phyloP scores from a whole-genome alignment of 371 early-diverging fungal species.

The Smittium mucronatum region DNA sequence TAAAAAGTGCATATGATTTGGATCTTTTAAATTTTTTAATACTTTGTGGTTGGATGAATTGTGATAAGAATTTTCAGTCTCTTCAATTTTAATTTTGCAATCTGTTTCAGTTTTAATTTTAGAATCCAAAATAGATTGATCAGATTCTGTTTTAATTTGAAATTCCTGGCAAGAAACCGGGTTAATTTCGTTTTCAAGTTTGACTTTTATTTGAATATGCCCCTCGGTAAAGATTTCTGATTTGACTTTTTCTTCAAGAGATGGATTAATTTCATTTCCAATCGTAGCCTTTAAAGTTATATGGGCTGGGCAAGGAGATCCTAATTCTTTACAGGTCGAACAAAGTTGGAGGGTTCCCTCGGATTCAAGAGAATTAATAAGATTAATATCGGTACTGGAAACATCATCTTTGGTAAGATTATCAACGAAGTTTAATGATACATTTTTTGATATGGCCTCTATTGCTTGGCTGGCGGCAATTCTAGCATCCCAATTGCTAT shows the following conservation, averaged over 20 bases:
- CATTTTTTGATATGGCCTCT: slow-evolving; percentile 77
- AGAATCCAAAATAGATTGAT: neutral
- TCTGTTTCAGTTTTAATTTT: neutral
- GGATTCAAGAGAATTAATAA: slow-evolving; percentile 24
- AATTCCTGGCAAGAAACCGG: neutral
- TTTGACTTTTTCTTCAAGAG: neutral
- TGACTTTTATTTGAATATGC: neutral
- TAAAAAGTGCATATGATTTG: slow-evolving; percentile 31
- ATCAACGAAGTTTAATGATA: slow-evolving; percentile 62
- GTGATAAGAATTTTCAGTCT: neutral
- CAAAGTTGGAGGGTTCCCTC: neutral
- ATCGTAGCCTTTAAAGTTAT: neutral
- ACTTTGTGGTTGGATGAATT: neutral
- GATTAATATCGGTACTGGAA: slow-evolving; percentile 58
- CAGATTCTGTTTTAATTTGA: neutral
- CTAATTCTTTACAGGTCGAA: slow-evolving; percentile 9
- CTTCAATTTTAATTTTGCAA: neutral
- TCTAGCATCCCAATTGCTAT: slow-evolving; percentile 91
- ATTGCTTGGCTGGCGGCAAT: slow-evolving; percentile 85
- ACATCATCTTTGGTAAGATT: slow-evolving; percentile 83
- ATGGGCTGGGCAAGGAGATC: no score
- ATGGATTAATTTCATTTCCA: neutral
- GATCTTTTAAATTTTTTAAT: neutral
- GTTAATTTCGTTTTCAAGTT: neutral
- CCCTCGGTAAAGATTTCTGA: no score